Evolutionary conservation across 2,329 filamentous ascomycete genomes (phyloP).

Genomic region (Lecanicillium sp.): DNA sequence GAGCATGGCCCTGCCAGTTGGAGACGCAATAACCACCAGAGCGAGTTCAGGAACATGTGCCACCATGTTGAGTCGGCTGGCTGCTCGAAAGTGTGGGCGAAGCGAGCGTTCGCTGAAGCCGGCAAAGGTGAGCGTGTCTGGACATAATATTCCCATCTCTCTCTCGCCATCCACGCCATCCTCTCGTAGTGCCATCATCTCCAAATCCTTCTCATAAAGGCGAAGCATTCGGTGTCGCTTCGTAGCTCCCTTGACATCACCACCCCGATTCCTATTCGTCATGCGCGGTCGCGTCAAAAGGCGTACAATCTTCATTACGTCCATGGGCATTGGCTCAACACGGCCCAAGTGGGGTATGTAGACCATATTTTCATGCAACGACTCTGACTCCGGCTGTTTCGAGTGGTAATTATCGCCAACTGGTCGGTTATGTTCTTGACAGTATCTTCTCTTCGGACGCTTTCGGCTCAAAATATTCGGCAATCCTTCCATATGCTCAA

Average conservation of each 20-base stretch:
- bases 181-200: conserved; percentile 29
- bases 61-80: conserved; percentile 46
- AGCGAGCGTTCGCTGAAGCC: conserved; percentile 13
- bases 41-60: conserved; percentile 59
- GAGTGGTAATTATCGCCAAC: too few relatives aligned
- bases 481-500: too few relatives aligned
- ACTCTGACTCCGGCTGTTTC: too few relatives aligned
- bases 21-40: conserved; percentile 58
- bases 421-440: too few relatives aligned
- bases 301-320: conserved; percentile 9
- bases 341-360: conserved; percentile 26
- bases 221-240: conserved; percentile 32
- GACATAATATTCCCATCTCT: conserved; percentile 24
- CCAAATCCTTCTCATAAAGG: conserved; percentile 39
- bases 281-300: conserved; percentile 13
- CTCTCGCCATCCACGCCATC: conserved; percentile 10
- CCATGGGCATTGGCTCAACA: conserved; percentile 12
- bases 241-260: conserved; percentile 2
- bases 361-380: conserved; percentile 19
- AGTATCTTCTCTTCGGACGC: too few relatives aligned
- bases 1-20: conserved; percentile 57
- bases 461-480: too few relatives aligned
- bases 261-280: not conserved
- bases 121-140: conserved; percentile 20
- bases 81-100: conserved; percentile 22